Percentiles rank a stretch among this genome's conserved stretches.
Conservation (phyloP, 1,139 yeast species). For the Lodderomyces beijingensis region DNA sequence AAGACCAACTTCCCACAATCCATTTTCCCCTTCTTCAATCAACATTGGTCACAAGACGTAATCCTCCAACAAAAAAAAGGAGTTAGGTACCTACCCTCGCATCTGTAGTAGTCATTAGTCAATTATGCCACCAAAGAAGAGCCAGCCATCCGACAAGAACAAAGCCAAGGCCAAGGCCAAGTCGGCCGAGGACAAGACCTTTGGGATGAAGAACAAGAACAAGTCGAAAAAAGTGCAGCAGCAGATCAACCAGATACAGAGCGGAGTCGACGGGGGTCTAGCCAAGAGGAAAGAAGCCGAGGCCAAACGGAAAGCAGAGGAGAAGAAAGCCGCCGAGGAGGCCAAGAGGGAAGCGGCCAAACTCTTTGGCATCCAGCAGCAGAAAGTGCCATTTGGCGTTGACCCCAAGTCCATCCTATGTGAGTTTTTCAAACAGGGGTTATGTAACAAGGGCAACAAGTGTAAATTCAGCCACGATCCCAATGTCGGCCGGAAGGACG, state of each 20-base stretch:
- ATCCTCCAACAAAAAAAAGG: too few relatives aligned
- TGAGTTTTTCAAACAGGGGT: constrained; percentile 84
- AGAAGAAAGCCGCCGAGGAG: constrained; percentile 85
- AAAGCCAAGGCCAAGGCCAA: constrained; percentile 68
- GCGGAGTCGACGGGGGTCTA: constrained; percentile 59
- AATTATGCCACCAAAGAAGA: constrained; percentile 70
- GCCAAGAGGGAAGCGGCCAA: constrained; percentile 87
- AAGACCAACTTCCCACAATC: too few relatives aligned
- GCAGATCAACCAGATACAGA: constrained; percentile 69
- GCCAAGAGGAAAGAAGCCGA: constrained; percentile 75
- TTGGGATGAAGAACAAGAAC: constrained; percentile 92
- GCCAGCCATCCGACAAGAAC: constrained; percentile 54
- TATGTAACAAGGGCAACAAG: constrained; percentile 82
- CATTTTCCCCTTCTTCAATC: too few relatives aligned
- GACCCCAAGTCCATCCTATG: constrained; percentile 95
- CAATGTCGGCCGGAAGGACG: constrained; percentile 80
- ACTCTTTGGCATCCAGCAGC: constrained; percentile 67
- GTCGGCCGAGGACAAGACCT: constrained; percentile 82
- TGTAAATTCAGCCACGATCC: constrained; percentile 95
- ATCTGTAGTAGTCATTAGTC: too few relatives aligned
- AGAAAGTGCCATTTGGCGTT: constrained; percentile 93
- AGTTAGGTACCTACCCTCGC: too few relatives aligned
- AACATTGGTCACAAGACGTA: too few relatives aligned
- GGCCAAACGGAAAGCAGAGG: constrained; percentile 71
- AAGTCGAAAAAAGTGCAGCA: constrained; percentile 89